A percentile compares a stretch with the other conserved stretches of the same genome.
phyloP scores from a whole-genome alignment of 2,329 filamentous ascomycete species.

The Leptosphaerulina australis region DNA sequence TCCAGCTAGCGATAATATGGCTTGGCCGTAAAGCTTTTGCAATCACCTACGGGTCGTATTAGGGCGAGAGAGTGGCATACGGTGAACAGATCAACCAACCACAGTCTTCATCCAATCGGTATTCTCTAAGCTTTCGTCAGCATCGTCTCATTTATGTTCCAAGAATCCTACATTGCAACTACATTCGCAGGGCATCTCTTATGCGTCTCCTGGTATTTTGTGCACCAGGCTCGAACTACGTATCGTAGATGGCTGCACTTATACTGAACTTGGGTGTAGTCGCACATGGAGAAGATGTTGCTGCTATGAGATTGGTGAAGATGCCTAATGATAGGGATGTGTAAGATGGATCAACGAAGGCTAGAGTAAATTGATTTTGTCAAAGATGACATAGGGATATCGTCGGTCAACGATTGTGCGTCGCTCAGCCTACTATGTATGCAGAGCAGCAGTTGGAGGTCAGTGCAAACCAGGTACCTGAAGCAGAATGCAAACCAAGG shows the following conservation, averaged over 20 bases:
- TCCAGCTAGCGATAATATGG: slow-evolving; percentile 16
- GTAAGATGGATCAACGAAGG: slow-evolving; percentile 2
- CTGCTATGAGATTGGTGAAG: neutral
- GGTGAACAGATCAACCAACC: slow-evolving; percentile 40
- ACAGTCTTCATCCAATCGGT: slow-evolving; percentile 56
- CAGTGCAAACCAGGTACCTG: slow-evolving; percentile 34
- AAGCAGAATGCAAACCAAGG: slow-evolving; percentile 24
- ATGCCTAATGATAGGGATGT: neutral
- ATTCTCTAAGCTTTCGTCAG: slow-evolving; percentile 48
- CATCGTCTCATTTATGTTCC: neutral
- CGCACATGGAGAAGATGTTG: slow-evolving; percentile 56
- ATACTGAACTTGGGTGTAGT: slow-evolving; percentile 65
- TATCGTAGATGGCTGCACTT: slow-evolving; percentile 62
- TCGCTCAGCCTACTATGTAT: slow-evolving; percentile 25
- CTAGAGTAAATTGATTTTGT: slow-evolving; percentile 4
- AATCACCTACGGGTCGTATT: slow-evolving; percentile 40
- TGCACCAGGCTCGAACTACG: slow-evolving; percentile 63
- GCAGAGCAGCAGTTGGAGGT: slow-evolving; percentile 21
- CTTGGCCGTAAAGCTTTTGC: slow-evolving; percentile 36
- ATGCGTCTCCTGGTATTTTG: slow-evolving; percentile 60
- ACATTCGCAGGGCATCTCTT: slow-evolving; percentile 62
- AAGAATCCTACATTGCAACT: slow-evolving; percentile 54
- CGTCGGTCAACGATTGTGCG: too few species aligned
- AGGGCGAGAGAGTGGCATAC: slow-evolving; percentile 12
- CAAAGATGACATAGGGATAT: too few species aligned